These are phyloP conservation scores for Boletus pseudopeckii DNA, from an alignment of 768 basidiomycete genomes.

Conservation along the genomic window DNA sequence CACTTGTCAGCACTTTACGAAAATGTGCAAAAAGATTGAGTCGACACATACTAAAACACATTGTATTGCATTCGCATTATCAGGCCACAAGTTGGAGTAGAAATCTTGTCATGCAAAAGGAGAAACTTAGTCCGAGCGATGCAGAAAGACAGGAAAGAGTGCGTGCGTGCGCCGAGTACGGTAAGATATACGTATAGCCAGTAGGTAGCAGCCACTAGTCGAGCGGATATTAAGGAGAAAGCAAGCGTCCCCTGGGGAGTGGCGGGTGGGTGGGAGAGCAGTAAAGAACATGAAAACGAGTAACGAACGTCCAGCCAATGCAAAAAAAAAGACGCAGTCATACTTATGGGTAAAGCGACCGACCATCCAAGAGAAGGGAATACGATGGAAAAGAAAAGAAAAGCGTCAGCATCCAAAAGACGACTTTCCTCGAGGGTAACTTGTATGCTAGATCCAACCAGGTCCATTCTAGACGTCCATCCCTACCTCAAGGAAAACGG, in stretches of 20 bases:
- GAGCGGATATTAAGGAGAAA: not conserved
- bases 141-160: not conserved
- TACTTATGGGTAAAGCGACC: not conserved
- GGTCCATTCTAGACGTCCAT: conserved; percentile 18
- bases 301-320: conserved; percentile 8
- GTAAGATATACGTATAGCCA: not conserved
- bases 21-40: too few species aligned
- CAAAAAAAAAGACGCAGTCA: not conserved
- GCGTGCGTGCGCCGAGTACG: not conserved
- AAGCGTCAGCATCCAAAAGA: conserved; percentile 16
- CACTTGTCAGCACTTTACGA: too few species aligned
- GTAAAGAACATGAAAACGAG: conserved; percentile 1
- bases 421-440: conserved; percentile 8
- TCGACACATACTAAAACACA: conserved; percentile 1
- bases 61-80: conserved; percentile 6
- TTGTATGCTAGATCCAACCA: conserved; percentile 19
- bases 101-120: not conserved
- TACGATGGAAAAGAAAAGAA: not conserved
- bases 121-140: not conserved
- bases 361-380: conserved; percentile 4
- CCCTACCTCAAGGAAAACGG: not conserved
- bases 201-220: not conserved
- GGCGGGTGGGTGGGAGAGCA: not conserved
- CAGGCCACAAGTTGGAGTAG: not conserved
- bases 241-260: not conserved